Evolutionary conservation across 805 yeast genomes (phyloP).

Genomic region (Candida ipomoeae): DNA sequence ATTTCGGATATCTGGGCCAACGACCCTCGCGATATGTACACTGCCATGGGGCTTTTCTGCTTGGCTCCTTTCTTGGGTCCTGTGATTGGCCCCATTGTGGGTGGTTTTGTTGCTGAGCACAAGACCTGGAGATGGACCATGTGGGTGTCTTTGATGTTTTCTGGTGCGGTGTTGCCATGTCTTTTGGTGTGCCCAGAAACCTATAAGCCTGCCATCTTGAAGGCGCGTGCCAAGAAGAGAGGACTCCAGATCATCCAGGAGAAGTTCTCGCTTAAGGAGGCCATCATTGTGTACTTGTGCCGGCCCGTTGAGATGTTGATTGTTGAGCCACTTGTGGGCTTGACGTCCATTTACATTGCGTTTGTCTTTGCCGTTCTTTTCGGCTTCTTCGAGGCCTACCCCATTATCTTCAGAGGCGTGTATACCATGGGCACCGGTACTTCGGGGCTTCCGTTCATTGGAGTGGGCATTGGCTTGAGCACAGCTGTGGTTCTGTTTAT

Average conservation of each 20-base stretch:
- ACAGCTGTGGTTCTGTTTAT: constrained; percentile 51
- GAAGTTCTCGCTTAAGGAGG: constrained; percentile 36
- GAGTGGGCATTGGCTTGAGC: constrained; percentile 66
- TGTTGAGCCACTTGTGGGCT: constrained; percentile 70
- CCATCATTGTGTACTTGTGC: constrained; percentile 48
- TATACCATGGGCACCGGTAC: constrained; percentile 57
- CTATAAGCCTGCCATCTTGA: constrained; percentile 17
- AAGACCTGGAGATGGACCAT: constrained; percentile 29
- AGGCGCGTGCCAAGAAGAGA: constrained; percentile 40
- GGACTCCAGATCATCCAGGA: constrained; percentile 44
- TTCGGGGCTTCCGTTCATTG: constrained; percentile 67
- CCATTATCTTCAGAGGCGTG: constrained; percentile 64
- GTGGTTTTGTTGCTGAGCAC: constrained; percentile 40
- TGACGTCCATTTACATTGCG: constrained; percentile 65
- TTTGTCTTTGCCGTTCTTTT: constrained; percentile 74
- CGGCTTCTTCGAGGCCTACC: constrained; percentile 78
- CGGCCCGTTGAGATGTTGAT: constrained; percentile 67
- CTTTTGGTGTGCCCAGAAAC: constrained; percentile 17
- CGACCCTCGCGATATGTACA: constrained; percentile 52
- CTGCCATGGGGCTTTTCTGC: constrained; percentile 77
- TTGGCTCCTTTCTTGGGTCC: constrained; percentile 21
- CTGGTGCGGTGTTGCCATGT: constrained; percentile 16
- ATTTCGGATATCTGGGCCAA: constrained; percentile 67
- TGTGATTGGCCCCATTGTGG: constrained; percentile 19
- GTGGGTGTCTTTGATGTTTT: constrained; percentile 20